A percentile compares a stretch with the other conserved stretches of the same genome.
These are phyloP conservation scores for Mycena crocata DNA, from an alignment of 768 basidiomycete genomes.

Conservation along the genomic window DNA sequence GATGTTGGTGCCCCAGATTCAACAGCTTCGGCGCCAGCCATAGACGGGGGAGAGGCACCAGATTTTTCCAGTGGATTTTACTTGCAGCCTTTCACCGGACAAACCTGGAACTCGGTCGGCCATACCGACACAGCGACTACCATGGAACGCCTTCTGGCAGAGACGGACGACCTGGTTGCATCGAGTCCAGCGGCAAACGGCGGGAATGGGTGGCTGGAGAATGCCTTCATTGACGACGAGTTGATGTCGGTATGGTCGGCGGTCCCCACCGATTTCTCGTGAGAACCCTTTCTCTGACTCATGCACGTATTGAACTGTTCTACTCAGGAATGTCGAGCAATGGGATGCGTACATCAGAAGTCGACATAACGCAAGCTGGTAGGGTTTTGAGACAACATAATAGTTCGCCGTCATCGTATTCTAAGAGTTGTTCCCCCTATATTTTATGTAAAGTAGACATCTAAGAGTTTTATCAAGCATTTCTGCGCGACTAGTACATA, in stretches of 20 bases:
- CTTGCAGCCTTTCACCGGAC: no score
- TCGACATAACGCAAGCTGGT: neutral
- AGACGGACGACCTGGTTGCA: neutral
- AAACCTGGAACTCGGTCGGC: no score
- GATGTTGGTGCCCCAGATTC: no score
- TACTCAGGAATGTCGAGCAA: neutral
- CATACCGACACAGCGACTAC: neutral
- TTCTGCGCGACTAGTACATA: no score
- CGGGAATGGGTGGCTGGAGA: conserved; percentile 38
- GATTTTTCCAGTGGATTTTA: no score
- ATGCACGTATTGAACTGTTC: neutral
- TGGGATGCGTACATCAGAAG: neutral
- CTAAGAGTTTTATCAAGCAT: no score
- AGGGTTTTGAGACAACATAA: no score
- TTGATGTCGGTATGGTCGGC: neutral
- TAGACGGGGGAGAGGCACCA: no score
- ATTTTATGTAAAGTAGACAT: no score
- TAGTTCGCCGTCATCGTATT: no score
- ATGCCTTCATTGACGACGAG: neutral
- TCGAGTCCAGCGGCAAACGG: neutral
- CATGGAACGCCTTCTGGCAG: neutral
- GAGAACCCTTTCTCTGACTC: neutral
- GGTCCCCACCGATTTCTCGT: neutral
- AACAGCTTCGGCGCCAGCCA: neutral
- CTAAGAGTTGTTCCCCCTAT: no score